Evolutionary conservation across 176 grass and related monocot species (phyloP).

Genomic region (Aegilops umbellulata): DNA sequence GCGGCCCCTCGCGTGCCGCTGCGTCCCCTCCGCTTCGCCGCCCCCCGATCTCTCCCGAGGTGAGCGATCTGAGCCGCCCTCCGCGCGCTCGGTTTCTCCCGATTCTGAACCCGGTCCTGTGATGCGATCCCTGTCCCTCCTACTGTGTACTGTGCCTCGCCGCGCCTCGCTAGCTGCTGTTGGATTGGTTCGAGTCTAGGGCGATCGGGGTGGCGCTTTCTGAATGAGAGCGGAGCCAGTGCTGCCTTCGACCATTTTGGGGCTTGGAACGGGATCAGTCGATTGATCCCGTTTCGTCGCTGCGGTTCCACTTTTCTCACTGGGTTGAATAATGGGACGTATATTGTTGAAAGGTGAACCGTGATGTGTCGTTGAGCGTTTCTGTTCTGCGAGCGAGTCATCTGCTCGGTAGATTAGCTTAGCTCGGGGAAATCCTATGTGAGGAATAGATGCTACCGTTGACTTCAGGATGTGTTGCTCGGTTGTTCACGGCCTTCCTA

Average conservation of each 20-base stretch:
- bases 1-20: not conserved
- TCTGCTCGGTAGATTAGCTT: not conserved
- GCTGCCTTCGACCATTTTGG: not conserved
- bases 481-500: not conserved
- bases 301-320: not conserved
- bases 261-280: not conserved
- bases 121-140: not conserved
- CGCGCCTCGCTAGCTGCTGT: not conserved
- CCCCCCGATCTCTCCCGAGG: conserved; percentile 4
- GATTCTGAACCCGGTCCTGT: not conserved
- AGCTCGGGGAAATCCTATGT: not conserved
- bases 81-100: not conserved
- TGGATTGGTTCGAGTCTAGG: not conserved
- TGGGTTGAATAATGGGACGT: not conserved
- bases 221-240: not conserved
- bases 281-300: not conserved
- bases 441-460: not conserved
- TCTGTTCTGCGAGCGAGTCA: not conserved
- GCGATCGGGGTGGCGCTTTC: not conserved
- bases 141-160: not conserved
- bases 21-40: not conserved
- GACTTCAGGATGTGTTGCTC: not conserved
- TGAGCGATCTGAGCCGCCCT: conserved; percentile 13
- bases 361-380: not conserved
- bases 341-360: not conserved